Evolutionary conservation across 176 grass and related monocot genomes (phyloP), one percentile per base, ranked within the genome.

Genomic region (Ensete ventricosum): DNA sequence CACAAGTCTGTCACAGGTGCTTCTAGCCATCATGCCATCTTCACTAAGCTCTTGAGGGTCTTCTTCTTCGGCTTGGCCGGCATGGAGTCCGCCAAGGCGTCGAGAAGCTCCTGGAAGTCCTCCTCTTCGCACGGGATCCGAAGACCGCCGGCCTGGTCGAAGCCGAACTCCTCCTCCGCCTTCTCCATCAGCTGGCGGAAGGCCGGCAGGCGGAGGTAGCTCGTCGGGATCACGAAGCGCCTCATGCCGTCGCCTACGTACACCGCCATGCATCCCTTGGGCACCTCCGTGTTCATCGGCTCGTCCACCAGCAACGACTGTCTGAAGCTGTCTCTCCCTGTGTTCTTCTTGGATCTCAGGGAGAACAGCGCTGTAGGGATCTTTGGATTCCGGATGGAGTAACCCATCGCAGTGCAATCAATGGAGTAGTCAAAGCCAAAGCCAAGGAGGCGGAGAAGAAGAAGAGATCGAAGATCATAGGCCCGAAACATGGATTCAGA

Each of bases 101-200:
- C 34, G 34, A 92, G 73, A 68, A 89, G 79, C 14, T 77, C 72
- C 19, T 82, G 24, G 64, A 92, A 85, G 73, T 89, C 73, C 17
- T 78, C 84, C 84, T 87, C 84, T 72, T 72, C 76, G 69, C 84
- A 87, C 1, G 90, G 90, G 29, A 92, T 75, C 52, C 80, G 67
- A 1, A 92, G 84, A 13, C 86, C 87, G 50, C 59, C 87, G 1
- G 84, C 66, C 77, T 87, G 86, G 55, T 67, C 76, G 82, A 89
- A 92, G 51, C 90, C 90, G 65, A 92, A 92, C 79, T 92, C 90
- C 77, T 92, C 84, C 71, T 81, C 84, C 53, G 75, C 82, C 64
- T 62, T 77, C 81, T 89, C 87, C 90, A 92, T 89, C 9, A 89
- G 69, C 3, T 79, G 79, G 69, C 52, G 83, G 79, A 92, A 89